Base-by-base conservation (phyloP, 352 stramenopile genomes). In the Thalassiosira mediterranea region DNA sequence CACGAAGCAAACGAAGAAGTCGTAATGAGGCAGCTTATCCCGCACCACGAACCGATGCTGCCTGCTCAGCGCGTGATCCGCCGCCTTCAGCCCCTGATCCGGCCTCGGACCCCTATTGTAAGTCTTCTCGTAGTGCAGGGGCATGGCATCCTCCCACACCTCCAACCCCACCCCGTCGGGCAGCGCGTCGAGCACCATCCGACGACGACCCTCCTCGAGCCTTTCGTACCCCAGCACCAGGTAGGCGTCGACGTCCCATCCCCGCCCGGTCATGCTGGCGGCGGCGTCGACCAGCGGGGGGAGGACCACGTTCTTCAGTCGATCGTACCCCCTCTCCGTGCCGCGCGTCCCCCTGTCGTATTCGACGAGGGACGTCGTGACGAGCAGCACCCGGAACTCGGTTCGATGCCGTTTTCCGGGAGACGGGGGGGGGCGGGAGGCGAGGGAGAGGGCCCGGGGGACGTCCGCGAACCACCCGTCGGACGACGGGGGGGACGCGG, bases 1-100 rank as follows among this genome's bases (percentile, higher is more conserved):
- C n/a, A n/a, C n/a, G 34, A 54, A 54, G 47, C 23, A 54, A 15
- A 65, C 40, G 66, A 92, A 92, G n/a, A 92, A 76, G 48, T 90
- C 84, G 63, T 88, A 88, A 0, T 90, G 48, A 58, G 86, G 63
- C 0, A 92, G 44, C 37, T 88, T 82, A 58, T 92, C 83, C 48
- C 81, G 74, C 1, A 92, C 78, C 2, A 91, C 87, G 72, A 83
- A 91, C 15, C 87, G 76, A 83, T 92, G 87, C 44, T 92, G 87
- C 44, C 87, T 23, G 31, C 75, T 77, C 37, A 92, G 66, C 17
- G 46, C 77, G 51, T 82, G 73, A 7, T 65, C 29, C 0, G 73
- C 73, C 31, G 62, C 23, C n/a, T 70, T 67, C 34, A 82, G 65
- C 0, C 3, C 53, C 48, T 78, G 65, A 57, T 79, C 52, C 0